These are phyloP conservation scores for Penicillium crustosum DNA, from an alignment of 2,329 filamentous ascomycete species.

Conservation along the genomic window DNA sequence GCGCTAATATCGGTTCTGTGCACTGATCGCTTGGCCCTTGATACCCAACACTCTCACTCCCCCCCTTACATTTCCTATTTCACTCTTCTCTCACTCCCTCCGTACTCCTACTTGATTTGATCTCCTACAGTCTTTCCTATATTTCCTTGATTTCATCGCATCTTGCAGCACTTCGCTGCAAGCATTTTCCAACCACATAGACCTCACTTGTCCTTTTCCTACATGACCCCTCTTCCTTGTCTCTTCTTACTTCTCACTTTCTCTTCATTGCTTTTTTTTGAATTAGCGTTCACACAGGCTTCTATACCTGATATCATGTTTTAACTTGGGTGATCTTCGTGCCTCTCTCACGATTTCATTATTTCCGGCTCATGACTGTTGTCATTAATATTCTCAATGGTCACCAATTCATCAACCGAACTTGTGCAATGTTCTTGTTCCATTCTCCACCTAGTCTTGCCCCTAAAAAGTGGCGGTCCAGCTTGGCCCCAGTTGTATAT, in stretches of 20 bases:
- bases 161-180: neutral
- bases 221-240: constrained; percentile 2
- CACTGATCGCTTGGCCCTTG: constrained; percentile 28
- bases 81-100: neutral
- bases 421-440: neutral
- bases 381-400: constrained; percentile 4
- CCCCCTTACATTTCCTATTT: constrained; percentile 9
- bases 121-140: constrained; percentile 2
- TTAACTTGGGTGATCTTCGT: constrained; percentile 2
- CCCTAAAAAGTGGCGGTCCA: neutral
- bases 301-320: constrained; percentile 10
- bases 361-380: neutral
- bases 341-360: neutral
- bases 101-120: constrained; percentile 1
- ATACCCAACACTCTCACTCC: constrained; percentile 4
- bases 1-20: constrained; percentile 35
- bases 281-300: constrained; percentile 7
- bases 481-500: neutral
- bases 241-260: neutral
- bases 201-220: neutral
- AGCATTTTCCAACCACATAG: neutral
- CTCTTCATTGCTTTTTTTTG: neutral
- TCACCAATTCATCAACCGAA: neutral
- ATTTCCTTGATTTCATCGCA: constrained; percentile 7
- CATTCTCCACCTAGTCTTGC: neutral